Conservation (phyloP, 345 rosid genomes). For the Geranium rotundifolium region DNA sequence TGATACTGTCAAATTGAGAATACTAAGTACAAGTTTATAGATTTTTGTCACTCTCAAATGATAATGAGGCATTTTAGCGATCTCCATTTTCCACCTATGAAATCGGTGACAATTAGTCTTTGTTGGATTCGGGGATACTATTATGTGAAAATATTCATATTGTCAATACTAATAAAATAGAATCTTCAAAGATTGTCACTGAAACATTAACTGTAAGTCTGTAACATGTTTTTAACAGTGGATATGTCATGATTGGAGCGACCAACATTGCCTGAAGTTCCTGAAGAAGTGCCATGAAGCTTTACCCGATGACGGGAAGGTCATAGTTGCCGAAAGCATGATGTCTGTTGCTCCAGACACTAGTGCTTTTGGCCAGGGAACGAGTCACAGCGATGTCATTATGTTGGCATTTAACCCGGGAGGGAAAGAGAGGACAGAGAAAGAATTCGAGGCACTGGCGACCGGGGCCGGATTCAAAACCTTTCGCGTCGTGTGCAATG, state of each 20-base stretch:
- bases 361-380: constrained; percentile 45
- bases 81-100: too few species aligned
- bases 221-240: too few species aligned
- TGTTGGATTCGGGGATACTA: too few species aligned
- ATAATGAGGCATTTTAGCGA: too few species aligned
- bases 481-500: constrained; percentile 45
- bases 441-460: constrained; percentile 70
- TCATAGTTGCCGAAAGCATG: constrained; percentile 61
- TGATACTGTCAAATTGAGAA: too few species aligned
- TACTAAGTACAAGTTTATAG: too few species aligned
- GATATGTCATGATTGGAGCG: constrained; percentile 97
- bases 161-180: too few species aligned
- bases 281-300: constrained; percentile 69
- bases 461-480: constrained; percentile 66
- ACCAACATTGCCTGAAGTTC: constrained; percentile 52
- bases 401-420: constrained; percentile 97
- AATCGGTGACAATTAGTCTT: too few species aligned
- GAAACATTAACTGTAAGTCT: too few species aligned
- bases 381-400: constrained; percentile 60
- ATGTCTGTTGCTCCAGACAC: constrained; percentile 71
- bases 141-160: too few species aligned
- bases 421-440: constrained; percentile 81
- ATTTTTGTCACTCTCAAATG: too few species aligned
- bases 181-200: constrained; percentile 22
- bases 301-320: constrained; percentile 66